Evolutionary conservation across 495 filamentous ascomycete species (phyloP).

Genomic region (Neohortaea acidophila): DNA sequence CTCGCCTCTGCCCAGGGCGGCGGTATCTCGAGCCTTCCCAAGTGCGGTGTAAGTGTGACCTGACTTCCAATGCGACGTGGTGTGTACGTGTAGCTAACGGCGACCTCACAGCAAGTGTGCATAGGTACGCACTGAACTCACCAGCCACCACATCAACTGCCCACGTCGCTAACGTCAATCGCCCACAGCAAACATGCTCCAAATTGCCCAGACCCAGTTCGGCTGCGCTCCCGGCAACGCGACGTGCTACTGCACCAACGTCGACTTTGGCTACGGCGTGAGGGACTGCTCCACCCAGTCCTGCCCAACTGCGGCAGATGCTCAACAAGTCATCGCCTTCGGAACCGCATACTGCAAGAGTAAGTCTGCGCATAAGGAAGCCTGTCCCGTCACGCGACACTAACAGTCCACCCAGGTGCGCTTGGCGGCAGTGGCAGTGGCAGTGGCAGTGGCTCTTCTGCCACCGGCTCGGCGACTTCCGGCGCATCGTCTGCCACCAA

Average conservation of each 20-base stretch:
- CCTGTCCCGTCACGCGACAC: neutral
- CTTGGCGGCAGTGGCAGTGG: too few relatives aligned
- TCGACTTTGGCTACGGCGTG: conserved; percentile 57
- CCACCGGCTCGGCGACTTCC: neutral
- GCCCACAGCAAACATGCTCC: conserved; percentile 61
- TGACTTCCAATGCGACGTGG: neutral
- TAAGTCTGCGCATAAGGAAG: conserved; percentile 16
- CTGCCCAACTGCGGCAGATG: conserved; percentile 34
- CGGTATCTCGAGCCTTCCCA: conserved; percentile 14
- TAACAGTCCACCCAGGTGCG: conserved; percentile 9
- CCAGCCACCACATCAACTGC: conserved; percentile 2
- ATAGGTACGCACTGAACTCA: neutral
- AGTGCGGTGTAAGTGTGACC: conserved; percentile 19
- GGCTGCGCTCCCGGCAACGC: conserved; percentile 43
- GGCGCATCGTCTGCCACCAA: neutral
- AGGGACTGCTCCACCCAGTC: conserved; percentile 60
- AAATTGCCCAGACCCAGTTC: conserved; percentile 39
- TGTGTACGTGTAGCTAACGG: neutral
- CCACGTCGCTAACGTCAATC: conserved; percentile 35
- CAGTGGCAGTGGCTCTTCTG: conserved; percentile 1
- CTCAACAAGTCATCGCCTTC: conserved; percentile 23
- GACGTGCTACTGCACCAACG: conserved; percentile 54
- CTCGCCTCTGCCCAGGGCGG: conserved; percentile 21
- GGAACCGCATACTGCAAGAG: conserved; percentile 29
- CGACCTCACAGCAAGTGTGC: too few relatives aligned